Base-by-base conservation (phyloP, 495 filamentous ascomycete genomes). In the Staphylotrichum longicolle region DNA sequence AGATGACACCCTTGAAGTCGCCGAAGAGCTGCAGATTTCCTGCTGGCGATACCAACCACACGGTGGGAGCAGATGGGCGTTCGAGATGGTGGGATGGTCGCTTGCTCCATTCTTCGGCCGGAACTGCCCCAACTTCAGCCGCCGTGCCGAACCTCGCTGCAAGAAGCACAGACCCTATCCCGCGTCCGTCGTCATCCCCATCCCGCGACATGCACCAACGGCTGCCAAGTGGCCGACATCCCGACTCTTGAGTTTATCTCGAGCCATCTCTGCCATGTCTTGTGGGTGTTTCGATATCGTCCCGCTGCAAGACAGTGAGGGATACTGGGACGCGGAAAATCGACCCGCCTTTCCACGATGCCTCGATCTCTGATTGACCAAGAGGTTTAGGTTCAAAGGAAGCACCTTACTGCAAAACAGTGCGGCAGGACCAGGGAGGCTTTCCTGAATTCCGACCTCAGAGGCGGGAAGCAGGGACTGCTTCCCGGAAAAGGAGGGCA, bases 141-240 rank as follows among this genome's bases (percentile, higher is more conserved):
- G 9, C 20, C 4, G 54, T 42, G 32, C 32, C 34, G 34, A 14
- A 27, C 34, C 4, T 5, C 14, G 15, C 55, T 15, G 7, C 57
- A 33, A 3, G 33, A 9, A 51, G 46, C 57, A 51, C 57, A 45
- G 57, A 52, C 47, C 47, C 46, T 59, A 59, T 59, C 57, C 8
- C 33, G 11, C 10, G 20, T 40, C 34, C 15, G 7, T 10, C 15
- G 20, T 5, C 12, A 14, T 2, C 10, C 9, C 12, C 34, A 39
- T 40, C 10, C n/a, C 34, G 27, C 20, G 20, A 27, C 20, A 27
- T 39, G 37, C 4, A 30, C 37, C 10, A 27, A 10, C 52, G n/a
- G 27, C 10, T 42, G n/a, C 41, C 15, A 32, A 33, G 50, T 5
- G n/a, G 35, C 50, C 14, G 42, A n/a, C 33, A 15, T 30, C n/a